Conservation (phyloP, 1,139 yeast genomes). For the Yamadazyma blattariae region DNA sequence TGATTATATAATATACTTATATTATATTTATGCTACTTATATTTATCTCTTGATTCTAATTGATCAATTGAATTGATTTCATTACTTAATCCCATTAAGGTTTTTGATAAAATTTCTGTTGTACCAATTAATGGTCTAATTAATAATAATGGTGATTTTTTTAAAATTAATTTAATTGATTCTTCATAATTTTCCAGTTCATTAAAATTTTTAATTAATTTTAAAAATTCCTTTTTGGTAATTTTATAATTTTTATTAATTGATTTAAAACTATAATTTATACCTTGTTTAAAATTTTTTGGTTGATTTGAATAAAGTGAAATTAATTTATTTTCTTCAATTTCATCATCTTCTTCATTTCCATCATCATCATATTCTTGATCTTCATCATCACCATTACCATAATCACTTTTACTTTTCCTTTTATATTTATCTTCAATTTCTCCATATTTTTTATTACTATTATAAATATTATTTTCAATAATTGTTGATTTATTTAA, state of each 20-base stretch:
- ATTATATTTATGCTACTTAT: too few relatives aligned
- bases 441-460: conserved; percentile 12
- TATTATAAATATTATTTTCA: conserved; percentile 11
- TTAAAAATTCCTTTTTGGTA: conserved; percentile 62
- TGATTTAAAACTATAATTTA: conserved; percentile 68
- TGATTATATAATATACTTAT: too few relatives aligned
- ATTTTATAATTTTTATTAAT: conserved; percentile 65
- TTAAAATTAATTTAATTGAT: conserved; percentile 65
- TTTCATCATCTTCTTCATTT: conserved; percentile 24
- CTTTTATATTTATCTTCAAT: conserved; percentile 6
- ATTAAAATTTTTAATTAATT: conserved; percentile 58
- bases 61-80: conserved; percentile 63
- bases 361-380: conserved; percentile 38
- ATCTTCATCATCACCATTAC: conserved; percentile 28
- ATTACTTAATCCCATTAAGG: conserved; percentile 81
- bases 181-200: conserved; percentile 65
- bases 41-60: conserved; percentile 37
- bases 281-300: conserved; percentile 62
- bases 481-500: conserved; percentile 8
- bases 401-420: conserved; percentile 15
- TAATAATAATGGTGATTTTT: conserved; percentile 76
- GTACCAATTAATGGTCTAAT: conserved; percentile 90
- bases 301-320: conserved; percentile 91
- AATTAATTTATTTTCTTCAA: conserved; percentile 47
- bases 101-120: conserved; percentile 82